phyloP scores from a whole-genome alignment of 1,284 basidiomycete species.

The Meripilus lineatus region DNA sequence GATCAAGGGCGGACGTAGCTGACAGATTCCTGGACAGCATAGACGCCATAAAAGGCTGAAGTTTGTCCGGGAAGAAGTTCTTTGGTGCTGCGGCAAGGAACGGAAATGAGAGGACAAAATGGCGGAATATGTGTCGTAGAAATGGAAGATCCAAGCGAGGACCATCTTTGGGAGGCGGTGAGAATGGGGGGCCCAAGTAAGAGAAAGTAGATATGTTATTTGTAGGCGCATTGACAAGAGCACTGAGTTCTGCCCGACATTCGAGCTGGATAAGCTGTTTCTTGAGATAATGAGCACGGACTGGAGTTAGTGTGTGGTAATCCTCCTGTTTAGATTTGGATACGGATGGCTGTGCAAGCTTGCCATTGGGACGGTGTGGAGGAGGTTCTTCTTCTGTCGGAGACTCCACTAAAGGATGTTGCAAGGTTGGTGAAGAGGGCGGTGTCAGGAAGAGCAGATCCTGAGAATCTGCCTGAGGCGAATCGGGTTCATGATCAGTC shows the following conservation, averaged over 20 bases:
- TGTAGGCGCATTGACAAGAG: slow-evolving; percentile 53
- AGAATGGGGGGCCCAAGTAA: slow-evolving; percentile 83
- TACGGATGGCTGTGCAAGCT: background rate
- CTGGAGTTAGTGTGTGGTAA: slow-evolving; percentile 23
- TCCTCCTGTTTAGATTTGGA: background rate
- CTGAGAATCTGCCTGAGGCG: slow-evolving; percentile 16
- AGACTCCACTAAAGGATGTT: slow-evolving; percentile 10
- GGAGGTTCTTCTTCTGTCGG: slow-evolving; percentile 11
- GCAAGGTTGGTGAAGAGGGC: slow-evolving; percentile 22
- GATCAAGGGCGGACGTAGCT: slow-evolving; percentile 58
- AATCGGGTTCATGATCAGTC: slow-evolving; percentile 10
- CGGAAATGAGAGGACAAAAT: slow-evolving; percentile 90
- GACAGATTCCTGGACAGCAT: slow-evolving; percentile 76
- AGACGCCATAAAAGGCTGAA: slow-evolving; percentile 87
- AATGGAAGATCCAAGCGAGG: slow-evolving; percentile 76
- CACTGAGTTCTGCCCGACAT: slow-evolving; percentile 71
- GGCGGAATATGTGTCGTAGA: slow-evolving; percentile 82
- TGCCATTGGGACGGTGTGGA: background rate
- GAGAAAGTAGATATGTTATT: slow-evolving; percentile 73
- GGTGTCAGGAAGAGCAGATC: slow-evolving; percentile 21
- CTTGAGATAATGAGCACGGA: slow-evolving; percentile 32
- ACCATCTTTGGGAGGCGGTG: slow-evolving; percentile 60
- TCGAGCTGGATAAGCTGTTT: slow-evolving; percentile 64
- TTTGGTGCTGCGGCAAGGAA: slow-evolving; percentile 85
- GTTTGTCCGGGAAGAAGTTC: slow-evolving; percentile 87